Percentiles rank a stretch among this genome's conserved stretches.
Evolutionary conservation across 208 protist genomes (phyloP).

Genomic region (Trypanosomatidae sp.): DNA sequence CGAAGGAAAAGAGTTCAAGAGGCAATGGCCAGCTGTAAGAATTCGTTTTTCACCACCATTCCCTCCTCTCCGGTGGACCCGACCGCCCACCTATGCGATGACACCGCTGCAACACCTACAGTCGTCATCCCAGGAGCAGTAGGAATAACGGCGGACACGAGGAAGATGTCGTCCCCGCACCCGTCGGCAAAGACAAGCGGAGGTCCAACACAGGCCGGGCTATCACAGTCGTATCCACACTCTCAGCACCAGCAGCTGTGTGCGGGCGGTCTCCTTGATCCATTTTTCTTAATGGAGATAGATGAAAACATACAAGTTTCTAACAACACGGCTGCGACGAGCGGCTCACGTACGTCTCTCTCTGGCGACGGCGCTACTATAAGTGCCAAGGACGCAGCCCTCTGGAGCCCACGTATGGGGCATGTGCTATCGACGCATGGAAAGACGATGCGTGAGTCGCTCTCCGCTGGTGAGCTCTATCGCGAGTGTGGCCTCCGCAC

Average conservation of each 20-base stretch:
- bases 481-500: neutral
- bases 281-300: constrained; percentile 11
- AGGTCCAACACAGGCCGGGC: neutral
- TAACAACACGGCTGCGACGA: neutral
- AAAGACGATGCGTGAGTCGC: neutral
- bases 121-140: neutral
- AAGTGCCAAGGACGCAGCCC: neutral
- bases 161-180: neutral
- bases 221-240: neutral
- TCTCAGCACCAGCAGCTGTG: neutral
- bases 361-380: neutral
- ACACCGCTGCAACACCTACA: neutral
- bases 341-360: neutral
- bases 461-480: neutral
- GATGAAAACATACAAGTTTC: constrained; percentile 3
- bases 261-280: neutral
- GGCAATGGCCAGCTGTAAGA: neutral
- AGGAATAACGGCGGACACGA: neutral
- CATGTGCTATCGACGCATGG: neutral
- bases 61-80: neutral
- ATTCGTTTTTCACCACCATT: neutral
- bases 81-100: neutral
- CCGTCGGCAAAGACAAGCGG: neutral
- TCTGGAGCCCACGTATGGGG: neutral
- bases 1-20: neutral